Base-by-base conservation (phyloP, 2,329 filamentous ascomycete genomes). In the Alternaria panax region DNA sequence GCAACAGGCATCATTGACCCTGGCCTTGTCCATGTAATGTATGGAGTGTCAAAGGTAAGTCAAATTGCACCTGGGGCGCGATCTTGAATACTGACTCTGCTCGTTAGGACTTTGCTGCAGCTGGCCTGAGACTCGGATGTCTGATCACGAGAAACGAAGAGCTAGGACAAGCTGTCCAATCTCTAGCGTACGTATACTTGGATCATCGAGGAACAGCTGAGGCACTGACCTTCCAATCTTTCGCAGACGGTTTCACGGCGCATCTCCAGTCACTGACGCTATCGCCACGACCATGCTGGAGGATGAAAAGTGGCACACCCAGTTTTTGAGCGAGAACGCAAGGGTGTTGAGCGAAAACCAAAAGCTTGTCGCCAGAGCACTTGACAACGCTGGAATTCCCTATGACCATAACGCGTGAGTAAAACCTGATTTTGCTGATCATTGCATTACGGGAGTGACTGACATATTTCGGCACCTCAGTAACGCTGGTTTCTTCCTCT, bases 401-500 rank as follows among this genome's bases (percentile, higher is more conserved):
- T 59, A 50, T 22, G 20, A 55, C 20, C 20, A 25, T 18, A 16
- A 59, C 36, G 51, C 56, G 56, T 59, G 34, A 43, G 56, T 59
- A n/a, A 9, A 5, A 5, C 36, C 14, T 7, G 7, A 20, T 5
- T 36, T 8, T 42, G 12, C 30, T 7, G 14, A 7, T 14, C 20
- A 12, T 20, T 7, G 14, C 22, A 40, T 41, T 2, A 14, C 1
- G 43, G 3, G 40, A 27, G 14, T 20, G 4, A 32, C 38, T 59
- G 18, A 59, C 28, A n/a, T 16, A 1, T 20, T 20, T 18, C 14
- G 12, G 16, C 20, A 24, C 1, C 14, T 83, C 0, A 78, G 75
- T 5, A 87, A 87, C 60, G 85, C 85, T 0, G 85, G 83, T 0
- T 86, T 87, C 65, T 88, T 88, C 66, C 62, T 88, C 2, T 87